These are phyloP conservation scores for Globisporangium alternatum DNA, from an alignment of 352 stramenopile genomes.

Conservation along the genomic window DNA sequence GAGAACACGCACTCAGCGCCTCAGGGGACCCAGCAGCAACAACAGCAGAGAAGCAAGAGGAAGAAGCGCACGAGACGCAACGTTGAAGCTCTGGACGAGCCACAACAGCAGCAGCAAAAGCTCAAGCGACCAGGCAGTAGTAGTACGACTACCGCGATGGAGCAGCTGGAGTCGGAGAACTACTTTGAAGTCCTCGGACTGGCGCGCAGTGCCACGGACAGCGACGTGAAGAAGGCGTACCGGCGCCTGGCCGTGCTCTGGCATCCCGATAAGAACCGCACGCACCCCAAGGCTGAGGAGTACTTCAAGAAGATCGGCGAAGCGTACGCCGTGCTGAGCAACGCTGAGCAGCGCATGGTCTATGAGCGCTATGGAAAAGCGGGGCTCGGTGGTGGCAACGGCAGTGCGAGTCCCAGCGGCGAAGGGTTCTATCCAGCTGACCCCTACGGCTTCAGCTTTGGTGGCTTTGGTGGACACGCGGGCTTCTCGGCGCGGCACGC, in stretches of 20 bases:
- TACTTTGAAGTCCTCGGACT: constrained; percentile 70
- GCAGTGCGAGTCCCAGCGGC: not conserved
- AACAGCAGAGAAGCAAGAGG: not conserved
- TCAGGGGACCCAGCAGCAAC: not conserved
- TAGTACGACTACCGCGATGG: constrained; percentile 11
- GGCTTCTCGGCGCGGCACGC: constrained; percentile 55
- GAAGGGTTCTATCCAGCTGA: not conserved
- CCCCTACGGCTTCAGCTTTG: constrained; percentile 27
- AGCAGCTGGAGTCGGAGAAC: constrained; percentile 64
- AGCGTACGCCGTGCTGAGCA: constrained; percentile 88
- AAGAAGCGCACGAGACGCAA: constrained; percentile 1
- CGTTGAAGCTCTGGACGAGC: not conserved
- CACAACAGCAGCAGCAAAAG: not conserved
- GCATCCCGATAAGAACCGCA: constrained; percentile 93
- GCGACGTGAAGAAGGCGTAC: constrained; percentile 70
- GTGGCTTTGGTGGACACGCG: constrained; percentile 1
- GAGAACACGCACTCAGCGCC: not conserved
- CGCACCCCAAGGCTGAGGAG: constrained; percentile 74
- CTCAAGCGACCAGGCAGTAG: not conserved
- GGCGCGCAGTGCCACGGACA: constrained; percentile 29
- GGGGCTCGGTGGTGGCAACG: constrained; percentile 16
- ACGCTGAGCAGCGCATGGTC: constrained; percentile 51
- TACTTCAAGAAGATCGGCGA: constrained; percentile 89
- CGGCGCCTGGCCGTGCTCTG: constrained; percentile 81
- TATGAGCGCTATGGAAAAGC: constrained; percentile 56